These are phyloP conservation scores for Xylariaceae sp. DNA, from an alignment of 2,329 filamentous ascomycete species.

Conservation along the genomic window DNA sequence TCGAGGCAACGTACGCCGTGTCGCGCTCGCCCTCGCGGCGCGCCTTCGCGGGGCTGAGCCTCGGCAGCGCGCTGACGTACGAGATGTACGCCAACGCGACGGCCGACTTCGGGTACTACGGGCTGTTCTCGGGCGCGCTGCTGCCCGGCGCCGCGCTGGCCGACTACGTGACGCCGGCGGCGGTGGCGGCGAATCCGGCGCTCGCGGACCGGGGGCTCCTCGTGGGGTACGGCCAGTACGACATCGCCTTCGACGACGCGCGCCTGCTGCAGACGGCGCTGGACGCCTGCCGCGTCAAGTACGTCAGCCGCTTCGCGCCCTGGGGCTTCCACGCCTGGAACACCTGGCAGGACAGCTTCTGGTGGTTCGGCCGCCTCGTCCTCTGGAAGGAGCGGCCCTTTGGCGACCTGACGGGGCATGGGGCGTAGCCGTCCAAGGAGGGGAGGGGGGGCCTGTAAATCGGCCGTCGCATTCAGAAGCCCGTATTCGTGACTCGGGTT, in stretches of 20 bases:
- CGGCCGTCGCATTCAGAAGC: too few relatives aligned
- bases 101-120: slow-evolving; percentile 21
- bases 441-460: too few relatives aligned
- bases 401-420: neutral
- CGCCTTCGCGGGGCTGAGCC: slow-evolving; percentile 21
- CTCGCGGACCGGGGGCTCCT: slow-evolving; percentile 16
- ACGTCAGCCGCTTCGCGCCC: slow-evolving; percentile 15
- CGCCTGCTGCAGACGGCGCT: slow-evolving; percentile 17
- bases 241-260: slow-evolving; percentile 16
- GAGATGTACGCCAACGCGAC: slow-evolving; percentile 26
- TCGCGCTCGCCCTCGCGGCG: slow-evolving; percentile 15
- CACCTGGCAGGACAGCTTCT: slow-evolving; percentile 22
- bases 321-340: slow-evolving; percentile 22
- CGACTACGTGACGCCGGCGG: neutral
- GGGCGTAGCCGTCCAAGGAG: too few relatives aligned
- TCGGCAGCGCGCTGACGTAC: slow-evolving; percentile 23
- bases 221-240: slow-evolving; percentile 20
- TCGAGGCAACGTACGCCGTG: slow-evolving; percentile 16
- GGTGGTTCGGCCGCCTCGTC: slow-evolving; percentile 20
- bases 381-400: slow-evolving; percentile 21
- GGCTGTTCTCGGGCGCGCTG: slow-evolving; percentile 21
- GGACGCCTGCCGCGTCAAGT: slow-evolving; percentile 9
- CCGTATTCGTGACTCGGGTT: too few relatives aligned
- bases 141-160: slow-evolving; percentile 11
- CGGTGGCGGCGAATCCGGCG: slow-evolving; percentile 12